Evolutionary conservation across 495 filamentous ascomycete genomes (phyloP).

Genomic region (Penicillium mononematosum): DNA sequence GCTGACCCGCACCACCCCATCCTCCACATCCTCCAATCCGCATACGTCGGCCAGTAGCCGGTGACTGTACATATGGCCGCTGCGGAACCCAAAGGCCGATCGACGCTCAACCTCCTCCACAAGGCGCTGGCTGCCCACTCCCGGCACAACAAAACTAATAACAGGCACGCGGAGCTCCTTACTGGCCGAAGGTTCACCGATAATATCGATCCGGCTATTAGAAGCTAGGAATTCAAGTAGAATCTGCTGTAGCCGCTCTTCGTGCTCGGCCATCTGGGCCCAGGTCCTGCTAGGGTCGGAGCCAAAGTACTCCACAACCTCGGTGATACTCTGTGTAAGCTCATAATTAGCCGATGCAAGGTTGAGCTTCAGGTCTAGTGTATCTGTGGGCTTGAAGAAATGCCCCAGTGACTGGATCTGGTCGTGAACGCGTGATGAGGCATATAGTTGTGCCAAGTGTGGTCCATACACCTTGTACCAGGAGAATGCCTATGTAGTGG

Average conservation of each 20-base stretch:
- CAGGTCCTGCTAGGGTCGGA: slow-evolving; percentile 41
- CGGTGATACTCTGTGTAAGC: slow-evolving; percentile 56
- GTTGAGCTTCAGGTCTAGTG: slow-evolving; percentile 62
- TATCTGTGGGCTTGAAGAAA: slow-evolving; percentile 61
- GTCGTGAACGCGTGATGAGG: slow-evolving; percentile 42
- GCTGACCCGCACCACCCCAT: slow-evolving; percentile 68
- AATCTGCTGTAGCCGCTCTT: slow-evolving; percentile 55
- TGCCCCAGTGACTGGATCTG: slow-evolving; percentile 58
- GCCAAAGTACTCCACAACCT: slow-evolving; percentile 56
- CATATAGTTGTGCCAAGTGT: slow-evolving; percentile 68
- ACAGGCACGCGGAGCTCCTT: slow-evolving; percentile 56
- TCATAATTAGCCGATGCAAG: slow-evolving; percentile 68
- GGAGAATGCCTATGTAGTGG: slow-evolving; percentile 45
- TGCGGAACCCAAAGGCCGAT: slow-evolving; percentile 58
- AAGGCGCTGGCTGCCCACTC: slow-evolving; percentile 52
- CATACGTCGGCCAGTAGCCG: slow-evolving; percentile 60
- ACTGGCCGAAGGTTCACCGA: slow-evolving; percentile 51
- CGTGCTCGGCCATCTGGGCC: slow-evolving; percentile 54
- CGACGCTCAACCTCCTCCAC: slow-evolving; percentile 61
- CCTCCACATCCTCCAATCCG: slow-evolving; percentile 47
- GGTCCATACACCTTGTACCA: slow-evolving; percentile 80
- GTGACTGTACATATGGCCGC: slow-evolving; percentile 67
- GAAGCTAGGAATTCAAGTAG: slow-evolving; percentile 55
- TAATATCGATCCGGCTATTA: slow-evolving; percentile 51
- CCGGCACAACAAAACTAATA: slow-evolving; percentile 63